These are phyloP conservation scores for Phytophthora syringae DNA, from an alignment of 352 stramenopile genomes.

Conservation along the genomic window DNA sequence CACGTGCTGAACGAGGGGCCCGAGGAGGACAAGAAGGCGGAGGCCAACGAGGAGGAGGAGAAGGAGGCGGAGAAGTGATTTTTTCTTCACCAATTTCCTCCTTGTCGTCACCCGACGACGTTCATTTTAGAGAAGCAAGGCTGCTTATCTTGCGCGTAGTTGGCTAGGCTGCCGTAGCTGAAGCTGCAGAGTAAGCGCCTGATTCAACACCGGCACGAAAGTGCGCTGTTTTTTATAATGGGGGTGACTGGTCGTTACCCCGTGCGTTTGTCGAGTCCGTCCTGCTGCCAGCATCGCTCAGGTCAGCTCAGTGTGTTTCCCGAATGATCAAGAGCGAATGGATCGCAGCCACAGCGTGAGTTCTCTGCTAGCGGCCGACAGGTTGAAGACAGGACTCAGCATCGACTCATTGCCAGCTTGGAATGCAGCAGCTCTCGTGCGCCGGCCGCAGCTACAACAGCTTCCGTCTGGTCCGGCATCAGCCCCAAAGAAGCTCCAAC, in stretches of 20 bases:
- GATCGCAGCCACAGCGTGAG: conserved; percentile 18
- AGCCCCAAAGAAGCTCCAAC: conserved; percentile 24
- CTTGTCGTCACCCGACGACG: too few species aligned
- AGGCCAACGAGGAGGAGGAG: conserved; percentile 12
- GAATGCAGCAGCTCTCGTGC: conserved; percentile 16
- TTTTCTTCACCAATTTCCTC: too few species aligned
- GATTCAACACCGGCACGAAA: conserved; percentile 28
- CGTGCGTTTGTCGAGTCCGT: not conserved
- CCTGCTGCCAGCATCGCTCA: not conserved
- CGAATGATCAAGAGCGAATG: conserved; percentile 21
- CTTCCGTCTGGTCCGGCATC: conserved; percentile 12
- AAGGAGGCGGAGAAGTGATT: conserved; percentile 20
- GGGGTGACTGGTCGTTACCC: conserved; percentile 31
- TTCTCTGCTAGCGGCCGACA: not conserved
- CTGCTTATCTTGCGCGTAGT: too few species aligned
- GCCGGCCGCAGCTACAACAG: conserved; percentile 11
- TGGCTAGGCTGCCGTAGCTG: too few species aligned
- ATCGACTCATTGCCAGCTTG: not conserved
- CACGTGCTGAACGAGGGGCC: conserved; percentile 78
- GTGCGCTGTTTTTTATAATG: conserved; percentile 24
- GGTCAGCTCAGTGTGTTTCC: not conserved
- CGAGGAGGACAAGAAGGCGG: conserved; percentile 36
- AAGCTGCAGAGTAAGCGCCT: too few species aligned
- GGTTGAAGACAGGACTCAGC: conserved; percentile 4
- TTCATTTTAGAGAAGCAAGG: conserved; percentile 31